Base-by-base conservation (phyloP, 306 rosid genomes). In the Trifolium dubium region DNA sequence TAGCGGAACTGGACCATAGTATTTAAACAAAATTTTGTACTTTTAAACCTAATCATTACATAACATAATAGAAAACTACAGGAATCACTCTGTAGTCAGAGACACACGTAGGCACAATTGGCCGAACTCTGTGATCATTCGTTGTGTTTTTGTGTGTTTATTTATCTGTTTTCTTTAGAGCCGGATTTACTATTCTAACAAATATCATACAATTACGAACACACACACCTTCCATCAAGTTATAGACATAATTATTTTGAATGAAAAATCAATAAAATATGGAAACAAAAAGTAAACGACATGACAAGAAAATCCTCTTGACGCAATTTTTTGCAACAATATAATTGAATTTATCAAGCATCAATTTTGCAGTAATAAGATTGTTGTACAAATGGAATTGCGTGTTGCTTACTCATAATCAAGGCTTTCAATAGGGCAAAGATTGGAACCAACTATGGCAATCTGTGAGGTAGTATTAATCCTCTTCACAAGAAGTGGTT, bases 361-460 rank as follows among this genome's bases (percentile, higher is more conserved):
- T 37, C 43, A 61, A 30, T 28, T 55, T 55, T 72, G 66, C 74
- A 44, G 8, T 37, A 29, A 34, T 30, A 65, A 40, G 55, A 40
- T 19, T 19, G 7, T 29, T 56, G 11, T 37, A 35, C 64, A 40
- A 58, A 81, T 59, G 4, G 23, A 50, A 51, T 54, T 50, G 19
- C 1, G 23, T 29, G 54, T 32, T 80, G 41, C 90, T 79, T 84
- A 86, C 90, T 94, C 98, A 65, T 94, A 94, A 23, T 94, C 98
- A 49, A 94, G 97, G 80, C 98, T 94, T 82, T 94, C 98, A 53
- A 94, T 84, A 50, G 98, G 86, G 85, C 87, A 83, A 66, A 86
- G 80, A 68, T 91, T 94, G 71, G 98, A 77, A 72, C 97, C 97
- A 80, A 94, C 88, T 18, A 91, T 89, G 65, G 96, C 98, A 43